A percentile compares a stretch with the other conserved stretches of the same genome.
These are phyloP conservation scores for Epichloe bromicola DNA, from an alignment of 2,329 filamentous ascomycete species.

Conservation along the genomic window DNA sequence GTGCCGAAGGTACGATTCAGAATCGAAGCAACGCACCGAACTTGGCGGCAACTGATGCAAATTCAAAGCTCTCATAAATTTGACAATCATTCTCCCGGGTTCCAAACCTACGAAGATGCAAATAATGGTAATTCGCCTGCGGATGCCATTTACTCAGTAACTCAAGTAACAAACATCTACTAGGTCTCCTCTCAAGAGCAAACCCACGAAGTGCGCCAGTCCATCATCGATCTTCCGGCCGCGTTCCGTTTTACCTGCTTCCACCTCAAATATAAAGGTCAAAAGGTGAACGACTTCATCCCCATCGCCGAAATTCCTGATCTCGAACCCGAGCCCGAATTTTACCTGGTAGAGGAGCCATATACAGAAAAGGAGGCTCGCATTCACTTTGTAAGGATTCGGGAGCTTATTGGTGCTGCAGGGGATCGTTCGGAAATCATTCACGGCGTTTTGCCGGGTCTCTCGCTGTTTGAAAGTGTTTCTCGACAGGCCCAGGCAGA, in stretches of 20 bases:
- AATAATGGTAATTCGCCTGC: conserved; percentile 54
- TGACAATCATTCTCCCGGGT: conserved; percentile 74
- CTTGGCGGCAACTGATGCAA: not conserved
- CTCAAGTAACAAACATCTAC: conserved; percentile 1
- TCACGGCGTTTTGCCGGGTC: conserved; percentile 72
- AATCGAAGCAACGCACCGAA: not conserved
- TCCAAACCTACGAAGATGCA: conserved; percentile 60
- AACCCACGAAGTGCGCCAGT: conserved; percentile 92
- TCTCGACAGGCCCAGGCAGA: conserved; percentile 33
- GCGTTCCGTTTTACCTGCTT: conserved; percentile 98
- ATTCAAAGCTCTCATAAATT: conserved; percentile 36
- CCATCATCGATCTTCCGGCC: conserved; percentile 81
- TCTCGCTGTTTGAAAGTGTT: conserved; percentile 77
- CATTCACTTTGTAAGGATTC: conserved; percentile 80
- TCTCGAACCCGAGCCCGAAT: conserved; percentile 62
- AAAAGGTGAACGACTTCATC: conserved; percentile 89
- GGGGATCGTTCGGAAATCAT: conserved; percentile 78
- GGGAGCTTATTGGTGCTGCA: conserved; percentile 86
- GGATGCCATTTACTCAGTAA: too few relatives aligned
- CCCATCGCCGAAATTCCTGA: conserved; percentile 81
- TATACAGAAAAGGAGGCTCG: conserved; percentile 98
- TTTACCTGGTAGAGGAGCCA: conserved; percentile 78
- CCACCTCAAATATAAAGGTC: conserved; percentile 81
- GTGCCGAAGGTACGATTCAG: conserved; percentile 19
- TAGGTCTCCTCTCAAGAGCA: conserved; percentile 89